Percentiles rank a stretch among this genome's conserved stretches.
Evolutionary conservation across 345 rosid species (phyloP).

Genomic region (Salix koriyanagi): DNA sequence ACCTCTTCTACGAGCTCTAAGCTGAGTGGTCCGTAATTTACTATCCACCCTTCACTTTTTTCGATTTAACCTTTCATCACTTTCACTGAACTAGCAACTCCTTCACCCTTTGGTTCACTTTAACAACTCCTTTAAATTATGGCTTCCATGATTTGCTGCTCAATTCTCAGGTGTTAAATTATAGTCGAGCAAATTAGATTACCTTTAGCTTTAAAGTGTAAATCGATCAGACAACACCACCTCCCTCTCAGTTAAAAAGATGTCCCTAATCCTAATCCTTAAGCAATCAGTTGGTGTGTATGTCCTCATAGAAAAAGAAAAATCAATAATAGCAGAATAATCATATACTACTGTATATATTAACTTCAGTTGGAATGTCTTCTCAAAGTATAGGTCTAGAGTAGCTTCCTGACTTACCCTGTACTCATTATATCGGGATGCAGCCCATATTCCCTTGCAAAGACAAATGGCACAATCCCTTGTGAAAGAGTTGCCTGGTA

Average conservation of each 20-base stretch:
- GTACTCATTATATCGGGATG: slow-evolving; percentile 76
- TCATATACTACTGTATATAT: background rate
- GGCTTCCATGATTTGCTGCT: background rate
- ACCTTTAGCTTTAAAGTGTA: background rate
- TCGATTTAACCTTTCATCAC: slow-evolving; percentile 5
- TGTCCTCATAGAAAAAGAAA: no score
- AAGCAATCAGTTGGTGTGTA: background rate
- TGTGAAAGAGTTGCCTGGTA: slow-evolving; percentile 78
- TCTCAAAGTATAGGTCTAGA: background rate
- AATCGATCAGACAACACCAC: background rate
- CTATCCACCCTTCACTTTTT: background rate
- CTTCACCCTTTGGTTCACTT: background rate
- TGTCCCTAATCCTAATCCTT: background rate
- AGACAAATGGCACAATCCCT: slow-evolving; percentile 77
- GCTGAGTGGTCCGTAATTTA: no score
- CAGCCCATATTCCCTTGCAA: slow-evolving; percentile 68
- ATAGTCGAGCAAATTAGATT: background rate
- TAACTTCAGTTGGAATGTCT: background rate
- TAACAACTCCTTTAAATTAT: background rate
- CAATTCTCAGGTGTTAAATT: background rate
- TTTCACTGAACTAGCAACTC: background rate
- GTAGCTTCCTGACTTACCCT: slow-evolving; percentile 37
- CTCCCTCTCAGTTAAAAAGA: background rate
- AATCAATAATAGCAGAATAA: background rate
- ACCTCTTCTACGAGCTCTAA: no score